Evolutionary conservation across 1,139 yeast species (phyloP), one percentile per base, ranked within the genome.

Genomic region (Casaregolazyma suthepensis): DNA sequence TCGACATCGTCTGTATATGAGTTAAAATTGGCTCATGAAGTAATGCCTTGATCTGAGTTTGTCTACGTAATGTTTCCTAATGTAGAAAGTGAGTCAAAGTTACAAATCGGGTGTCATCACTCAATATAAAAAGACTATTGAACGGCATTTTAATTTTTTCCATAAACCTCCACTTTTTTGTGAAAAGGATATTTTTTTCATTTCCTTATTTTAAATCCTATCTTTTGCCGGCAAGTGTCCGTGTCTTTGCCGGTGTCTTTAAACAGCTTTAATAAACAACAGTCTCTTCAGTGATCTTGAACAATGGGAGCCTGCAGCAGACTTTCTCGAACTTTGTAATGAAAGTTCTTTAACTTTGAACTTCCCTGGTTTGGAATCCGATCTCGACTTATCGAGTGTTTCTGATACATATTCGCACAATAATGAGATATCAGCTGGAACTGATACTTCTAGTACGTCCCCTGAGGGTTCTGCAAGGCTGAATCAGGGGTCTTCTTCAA

Each of bases 1-100:
- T 47, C 26, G 50, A 47, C 50, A 47, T 47, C 50, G 50, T 38
- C 50, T 47, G 50, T 38, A n/a, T 37, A 37, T n/a, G 13, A 35
- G 37, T 17, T 37, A 22, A 22, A 38, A 46, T 46, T 35, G 35
- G 17, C 43, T 26, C 31, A 26, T 26, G 31, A 26, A 26, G 31
- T 26, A 26, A 26, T 5, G 31, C 31, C 12, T n/a, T 26, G 31
- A 10, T 45, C 37, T 29, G 20, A 13, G 17, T 20, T 20, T 18
- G 22, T 18, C n/a, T 40, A 13, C 37, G 35, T 20, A 31, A 20
- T 20, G 37, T 47, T 47, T 13, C 50, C 50, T 38, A 20, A 20
- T 15, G n/a, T 3, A 18, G 50, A 47, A 38, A 38, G 23, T 47
- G 50, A 38, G 45, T 38, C 40, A 38, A 43, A 38, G 12, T 23